Percentiles rank a stretch among this genome's conserved stretches.
phyloP scores from a whole-genome alignment of 495 filamentous ascomycete species.

The Penicillium nucicola region DNA sequence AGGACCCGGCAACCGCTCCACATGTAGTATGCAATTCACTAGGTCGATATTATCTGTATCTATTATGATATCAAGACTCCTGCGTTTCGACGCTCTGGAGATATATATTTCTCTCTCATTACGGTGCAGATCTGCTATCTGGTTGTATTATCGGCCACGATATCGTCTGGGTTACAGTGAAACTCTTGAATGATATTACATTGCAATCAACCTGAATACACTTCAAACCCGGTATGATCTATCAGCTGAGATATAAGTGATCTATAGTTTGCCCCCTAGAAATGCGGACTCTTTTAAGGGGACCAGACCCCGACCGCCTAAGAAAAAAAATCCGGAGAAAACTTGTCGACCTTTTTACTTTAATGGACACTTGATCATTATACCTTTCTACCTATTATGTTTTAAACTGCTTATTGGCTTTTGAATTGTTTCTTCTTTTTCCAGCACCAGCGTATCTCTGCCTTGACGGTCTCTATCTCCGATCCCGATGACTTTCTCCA shows the following conservation, averaged over 20 bases:
- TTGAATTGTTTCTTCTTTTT: neutral
- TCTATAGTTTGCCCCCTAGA: conserved; percentile 1
- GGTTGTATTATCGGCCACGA: too few species aligned
- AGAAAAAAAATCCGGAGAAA: conserved; percentile 1
- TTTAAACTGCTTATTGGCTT: neutral
- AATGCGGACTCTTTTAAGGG: conserved; percentile 1
- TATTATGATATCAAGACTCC: too few species aligned
- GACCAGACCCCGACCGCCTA: neutral
- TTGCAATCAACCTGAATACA: neutral
- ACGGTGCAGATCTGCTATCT: too few species aligned
- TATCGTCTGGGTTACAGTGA: too few species aligned
- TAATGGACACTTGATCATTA: conserved; percentile 1
- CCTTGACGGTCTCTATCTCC: neutral
- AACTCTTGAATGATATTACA: neutral
- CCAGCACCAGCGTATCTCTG: neutral
- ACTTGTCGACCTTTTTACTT: neutral
- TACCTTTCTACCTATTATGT: neutral
- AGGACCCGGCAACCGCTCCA: too few species aligned
- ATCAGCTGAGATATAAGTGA: neutral
- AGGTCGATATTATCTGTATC: too few species aligned
- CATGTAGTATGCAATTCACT: too few species aligned
- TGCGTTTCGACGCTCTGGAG: too few species aligned
- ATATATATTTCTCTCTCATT: too few species aligned
- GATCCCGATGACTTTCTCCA: conserved; percentile 16
- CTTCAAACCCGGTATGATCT: neutral